Base-by-base conservation (phyloP, 306 rosid species). In the Phaseolus lunatus region DNA sequence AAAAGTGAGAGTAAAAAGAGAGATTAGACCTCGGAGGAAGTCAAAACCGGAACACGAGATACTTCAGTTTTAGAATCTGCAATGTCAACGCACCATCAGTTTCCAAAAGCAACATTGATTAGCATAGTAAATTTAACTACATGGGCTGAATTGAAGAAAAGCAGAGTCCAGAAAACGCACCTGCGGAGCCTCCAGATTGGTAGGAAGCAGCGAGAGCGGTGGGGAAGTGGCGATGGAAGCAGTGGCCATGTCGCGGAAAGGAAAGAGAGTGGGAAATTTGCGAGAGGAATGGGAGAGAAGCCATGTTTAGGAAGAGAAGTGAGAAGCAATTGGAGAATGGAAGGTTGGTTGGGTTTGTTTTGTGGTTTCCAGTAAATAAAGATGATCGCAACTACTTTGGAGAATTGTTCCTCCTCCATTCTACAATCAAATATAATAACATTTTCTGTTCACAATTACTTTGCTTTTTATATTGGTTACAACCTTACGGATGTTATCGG, bases 41-140 rank as follows among this genome's bases (percentile, higher is more conserved):
- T 84, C 72, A 93, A 83, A 31, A 86, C 66, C 6, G 94, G 94
- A 78, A 83, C 85, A 85, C 80, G 81, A 15, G 79, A 85, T 3
- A 76, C 67, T 70, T 71, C 77, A 75, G 67, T 65, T 14, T 64
- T 50, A 18, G 83, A 83, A 84, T 78, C 96, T 93, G 88, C 81
- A 53, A 84, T 4, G 45, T 41, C 18, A 50, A 73, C 45, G 24
- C 47, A 41, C 0, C 59, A 44, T 70, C 49, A 62, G 23, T 62
- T 62, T 62, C 67, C 43, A 5, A 2, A 59, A 24, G 1, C n/a
- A 23, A 24, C 14, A 59, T 26, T 29, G 43, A 16, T 27, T 7
- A 61, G 41, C 67, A 61, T 7, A 29, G 15, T 1, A 6, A 33
- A 61, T 33, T 63, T 4, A 63, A 63, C 22, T 3, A 9, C 1